Conservation (phyloP, 306 rosid species). For the Cucurbita maxima region DNA sequence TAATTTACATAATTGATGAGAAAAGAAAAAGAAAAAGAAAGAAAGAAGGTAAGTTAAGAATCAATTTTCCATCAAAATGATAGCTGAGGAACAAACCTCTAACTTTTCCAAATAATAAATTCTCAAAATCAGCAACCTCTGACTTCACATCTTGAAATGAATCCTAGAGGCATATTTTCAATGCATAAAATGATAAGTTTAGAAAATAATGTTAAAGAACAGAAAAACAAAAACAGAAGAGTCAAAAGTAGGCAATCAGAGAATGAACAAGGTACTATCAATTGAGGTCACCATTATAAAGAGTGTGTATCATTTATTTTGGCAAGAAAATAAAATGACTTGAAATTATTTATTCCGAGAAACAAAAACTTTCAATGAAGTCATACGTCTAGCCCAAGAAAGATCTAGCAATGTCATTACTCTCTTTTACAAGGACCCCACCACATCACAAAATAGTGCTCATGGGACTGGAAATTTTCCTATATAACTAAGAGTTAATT, state of each 20-base stretch:
- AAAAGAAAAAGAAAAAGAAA: not conserved
- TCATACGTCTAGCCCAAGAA: too few relatives aligned
- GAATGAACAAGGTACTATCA: not conserved
- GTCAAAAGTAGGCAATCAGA: not conserved
- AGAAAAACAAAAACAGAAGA: not conserved
- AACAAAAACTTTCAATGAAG: not conserved
- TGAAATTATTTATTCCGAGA: not conserved
- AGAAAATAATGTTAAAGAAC: not conserved
- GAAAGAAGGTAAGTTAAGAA: not conserved
- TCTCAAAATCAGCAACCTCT: constrained; percentile 44
- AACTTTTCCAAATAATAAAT: constrained; percentile 41
- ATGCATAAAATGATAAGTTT: not conserved
- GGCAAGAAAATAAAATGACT: not conserved
- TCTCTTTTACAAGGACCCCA: too few relatives aligned
- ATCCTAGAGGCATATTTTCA: constrained; percentile 25
- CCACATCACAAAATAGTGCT: too few relatives aligned
- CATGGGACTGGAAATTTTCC: too few relatives aligned
- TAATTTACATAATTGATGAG: not conserved
- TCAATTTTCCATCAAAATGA: not conserved
- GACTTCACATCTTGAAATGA: constrained; percentile 49
- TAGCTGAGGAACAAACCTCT: constrained; percentile 43
- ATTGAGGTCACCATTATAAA: not conserved
- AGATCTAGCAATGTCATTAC: too few relatives aligned
- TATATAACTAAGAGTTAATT: too few relatives aligned
- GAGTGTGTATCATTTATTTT: not conserved